Base-by-base conservation (phyloP, 2,329 filamentous ascomycete species). In the Curvularia sp. region DNA sequence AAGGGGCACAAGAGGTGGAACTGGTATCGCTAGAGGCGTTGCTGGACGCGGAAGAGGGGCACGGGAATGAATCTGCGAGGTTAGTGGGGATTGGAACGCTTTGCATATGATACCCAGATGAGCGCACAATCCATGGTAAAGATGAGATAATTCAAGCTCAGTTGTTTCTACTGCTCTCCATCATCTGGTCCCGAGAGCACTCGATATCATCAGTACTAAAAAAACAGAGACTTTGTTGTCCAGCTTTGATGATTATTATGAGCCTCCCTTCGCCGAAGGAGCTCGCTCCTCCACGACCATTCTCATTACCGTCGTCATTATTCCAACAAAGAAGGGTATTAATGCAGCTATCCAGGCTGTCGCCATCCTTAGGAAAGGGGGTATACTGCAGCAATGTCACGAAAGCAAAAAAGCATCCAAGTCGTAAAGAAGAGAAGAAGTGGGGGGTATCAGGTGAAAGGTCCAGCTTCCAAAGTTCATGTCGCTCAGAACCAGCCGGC, bases 21-120 rank as follows among this genome's bases (percentile, higher is more conserved):
- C 74, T 64, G 74, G 74, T 13, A 78, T 77, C 52, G 72, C 71
- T 4, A 73, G 77, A 57, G 77, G 72, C 21, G 60, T 59, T 12
- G 64, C 68, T 32, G 75, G 67, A 10, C 70, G 76, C 49, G 76
- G 68, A 9, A 73, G 77, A 58, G 76, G 69, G 18, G 58, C 64
- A 36, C 61, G 69, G 12, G 55, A 47, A 68, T 49, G 64, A 34
- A 47, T 5, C 19, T n/a, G 46, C 32, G 34, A 21, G 28, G 12
- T 36, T 30, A 28, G 5, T 28, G 8, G 47, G 5, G 15, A 32
- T 30, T 43, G 13, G 18, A 15, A 23, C 46, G 36, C 15, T 57
- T n/a, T 45, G n/a, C 18, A 19, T 12, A 51, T 54, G 53, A 64
- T 55, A 53, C 54, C 46, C 51, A 30, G 41, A 36, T 30, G 30